These are phyloP conservation scores for Exophiala aquamarina DNA, from an alignment of 2,329 filamentous ascomycete genomes.

Conservation along the genomic window DNA sequence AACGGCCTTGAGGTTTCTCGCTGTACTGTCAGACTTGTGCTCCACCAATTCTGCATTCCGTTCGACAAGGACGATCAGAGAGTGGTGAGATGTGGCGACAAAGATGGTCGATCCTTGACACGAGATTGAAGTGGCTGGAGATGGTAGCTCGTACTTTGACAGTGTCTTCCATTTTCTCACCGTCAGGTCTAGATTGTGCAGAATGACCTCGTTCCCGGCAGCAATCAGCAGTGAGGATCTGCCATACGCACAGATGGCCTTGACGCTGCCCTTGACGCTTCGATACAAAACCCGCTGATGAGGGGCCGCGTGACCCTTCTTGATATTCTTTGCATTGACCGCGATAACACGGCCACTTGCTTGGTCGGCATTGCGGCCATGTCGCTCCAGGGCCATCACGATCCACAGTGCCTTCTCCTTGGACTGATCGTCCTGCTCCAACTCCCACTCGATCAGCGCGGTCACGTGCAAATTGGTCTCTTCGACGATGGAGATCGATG, in stretches of 20 bases:
- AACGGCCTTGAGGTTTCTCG: slow-evolving; percentile 19
- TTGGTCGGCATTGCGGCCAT: not conserved
- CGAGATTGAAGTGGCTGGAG: slow-evolving; percentile 51
- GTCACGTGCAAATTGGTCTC: slow-evolving; percentile 22
- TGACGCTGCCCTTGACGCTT: slow-evolving; percentile 14
- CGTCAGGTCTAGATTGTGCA: slow-evolving; percentile 44
- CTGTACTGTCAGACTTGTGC: slow-evolving; percentile 34
- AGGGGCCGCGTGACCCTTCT: slow-evolving; percentile 10
- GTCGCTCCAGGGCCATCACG: slow-evolving; percentile 25
- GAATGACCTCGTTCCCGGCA: slow-evolving; percentile 44
- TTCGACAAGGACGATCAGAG: slow-evolving; percentile 42
- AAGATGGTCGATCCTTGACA: slow-evolving; percentile 49
- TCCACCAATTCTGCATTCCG: slow-evolving; percentile 34
- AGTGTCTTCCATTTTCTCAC: slow-evolving; percentile 42
- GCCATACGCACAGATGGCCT: slow-evolving; percentile 39
- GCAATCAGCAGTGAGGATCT: slow-evolving; percentile 46
- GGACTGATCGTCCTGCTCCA: slow-evolving; percentile 16
- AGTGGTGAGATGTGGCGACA: slow-evolving; percentile 56
- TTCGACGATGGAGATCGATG: slow-evolving; percentile 14
- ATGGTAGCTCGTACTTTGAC: slow-evolving; percentile 44
- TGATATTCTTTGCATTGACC: slow-evolving; percentile 22
- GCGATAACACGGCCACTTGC: slow-evolving; percentile 18
- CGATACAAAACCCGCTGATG: slow-evolving; percentile 15
- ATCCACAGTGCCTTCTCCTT: slow-evolving; percentile 25
- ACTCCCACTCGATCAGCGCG: slow-evolving; percentile 22